phyloP scores from a whole-genome alignment of 2,329 filamentous ascomycete genomes.

The Ophiostoma sp. region DNA sequence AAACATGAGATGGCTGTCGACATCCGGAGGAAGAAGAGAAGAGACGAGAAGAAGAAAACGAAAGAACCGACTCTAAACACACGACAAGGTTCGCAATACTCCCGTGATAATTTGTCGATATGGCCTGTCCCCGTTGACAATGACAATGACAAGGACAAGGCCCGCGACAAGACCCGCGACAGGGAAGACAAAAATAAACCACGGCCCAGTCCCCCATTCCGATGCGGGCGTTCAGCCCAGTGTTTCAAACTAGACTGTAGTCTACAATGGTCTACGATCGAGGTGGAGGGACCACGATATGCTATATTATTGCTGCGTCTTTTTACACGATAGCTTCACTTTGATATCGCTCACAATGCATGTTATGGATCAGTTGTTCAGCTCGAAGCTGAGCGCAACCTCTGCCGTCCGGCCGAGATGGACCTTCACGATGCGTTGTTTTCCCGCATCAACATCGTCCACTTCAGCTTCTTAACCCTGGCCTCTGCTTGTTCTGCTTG shows the following conservation, averaged over 20 bases:
- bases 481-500: not conserved
- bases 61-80: not conserved
- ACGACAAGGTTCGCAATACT: not conserved
- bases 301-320: not conserved
- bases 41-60: not conserved
- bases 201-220: not conserved
- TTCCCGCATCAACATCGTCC: not conserved
- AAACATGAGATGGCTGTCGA: not conserved
- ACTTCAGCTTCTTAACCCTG: not conserved
- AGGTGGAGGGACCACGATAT: not conserved
- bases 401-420: not conserved
- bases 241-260: not conserved
- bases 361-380: not conserved
- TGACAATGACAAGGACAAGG: no score
- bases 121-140: not conserved
- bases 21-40: not conserved
- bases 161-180: not conserved
- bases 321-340: not conserved
- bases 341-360: not conserved
- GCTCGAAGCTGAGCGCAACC: not conserved
- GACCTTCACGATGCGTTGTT: not conserved
- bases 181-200: conserved; percentile 17
- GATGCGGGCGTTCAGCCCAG: conserved; percentile 8
- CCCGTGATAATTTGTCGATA: not conserved
- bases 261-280: not conserved